Evolutionary conservation across 192 early-diverging fungal genomes (phyloP).

Genomic region (Backusella liffmaniae): DNA sequence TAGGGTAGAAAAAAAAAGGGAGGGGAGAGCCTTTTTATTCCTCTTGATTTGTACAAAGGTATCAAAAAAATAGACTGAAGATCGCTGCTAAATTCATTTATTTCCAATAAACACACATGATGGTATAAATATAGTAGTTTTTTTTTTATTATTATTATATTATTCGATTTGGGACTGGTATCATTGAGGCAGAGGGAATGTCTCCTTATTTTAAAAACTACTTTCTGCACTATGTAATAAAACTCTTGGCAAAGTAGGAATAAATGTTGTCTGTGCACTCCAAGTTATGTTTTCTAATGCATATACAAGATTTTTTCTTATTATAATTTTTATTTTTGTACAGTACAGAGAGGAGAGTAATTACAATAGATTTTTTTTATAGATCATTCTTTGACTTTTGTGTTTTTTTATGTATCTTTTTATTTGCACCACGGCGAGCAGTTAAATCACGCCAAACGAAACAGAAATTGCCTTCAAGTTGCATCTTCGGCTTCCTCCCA

Average conservation of each 20-base stretch:
- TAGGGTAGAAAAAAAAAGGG: neutral
- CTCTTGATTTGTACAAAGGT: neutral
- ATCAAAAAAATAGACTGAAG: neutral
- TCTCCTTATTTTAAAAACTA: conserved; percentile 9
- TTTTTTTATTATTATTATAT: neutral
- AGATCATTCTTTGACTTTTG: neutral
- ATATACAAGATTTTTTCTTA: neutral
- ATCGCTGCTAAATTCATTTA: neutral
- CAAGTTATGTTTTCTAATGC: neutral
- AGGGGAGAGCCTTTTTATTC: neutral
- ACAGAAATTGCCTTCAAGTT: conserved; percentile 36
- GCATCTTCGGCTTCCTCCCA: conserved; percentile 39
- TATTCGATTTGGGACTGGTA: neutral
- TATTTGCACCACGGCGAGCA: conserved; percentile 28
- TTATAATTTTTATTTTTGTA: conserved; percentile 3
- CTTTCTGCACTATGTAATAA: conserved; percentile 6
- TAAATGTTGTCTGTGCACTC: conserved; percentile 5
- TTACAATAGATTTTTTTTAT: neutral
- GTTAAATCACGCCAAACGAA: conserved; percentile 41
- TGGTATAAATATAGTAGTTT: neutral
- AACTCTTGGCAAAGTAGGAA: conserved; percentile 7
- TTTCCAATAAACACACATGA: neutral
- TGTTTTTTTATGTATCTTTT: neutral
- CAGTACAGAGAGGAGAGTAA: neutral
- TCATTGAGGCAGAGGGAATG: neutral